These are phyloP conservation scores for Nissolia schottii DNA, from an alignment of 306 rosid species.

Conservation along the genomic window DNA sequence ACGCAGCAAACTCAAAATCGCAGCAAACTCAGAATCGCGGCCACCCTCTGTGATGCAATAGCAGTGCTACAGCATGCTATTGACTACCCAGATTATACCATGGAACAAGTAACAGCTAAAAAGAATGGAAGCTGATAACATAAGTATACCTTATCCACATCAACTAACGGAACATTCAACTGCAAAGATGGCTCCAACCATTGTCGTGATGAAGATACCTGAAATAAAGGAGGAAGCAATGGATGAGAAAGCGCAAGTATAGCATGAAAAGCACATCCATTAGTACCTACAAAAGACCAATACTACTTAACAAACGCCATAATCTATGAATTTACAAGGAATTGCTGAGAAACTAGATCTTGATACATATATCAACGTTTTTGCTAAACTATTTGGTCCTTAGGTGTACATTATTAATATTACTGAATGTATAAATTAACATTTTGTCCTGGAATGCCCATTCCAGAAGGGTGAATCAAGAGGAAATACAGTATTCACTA, in stretches of 20 bases:
- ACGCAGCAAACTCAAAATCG: too few relatives aligned
- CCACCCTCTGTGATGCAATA: too few relatives aligned
- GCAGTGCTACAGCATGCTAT: too few relatives aligned
- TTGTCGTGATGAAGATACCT: conserved; percentile 51
- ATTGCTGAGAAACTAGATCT: background rate
- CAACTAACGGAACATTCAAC: conserved; percentile 79
- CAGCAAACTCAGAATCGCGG: too few relatives aligned
- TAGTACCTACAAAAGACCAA: background rate
- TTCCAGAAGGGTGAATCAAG: background rate
- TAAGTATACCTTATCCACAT: conserved; percentile 79
- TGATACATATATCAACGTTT: background rate
- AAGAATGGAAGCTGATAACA: conserved; percentile 12
- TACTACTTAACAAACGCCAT: background rate
- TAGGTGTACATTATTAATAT: background rate
- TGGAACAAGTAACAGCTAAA: background rate
- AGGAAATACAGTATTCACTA: background rate
- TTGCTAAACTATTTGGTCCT: background rate
- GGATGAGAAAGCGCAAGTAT: background rate
- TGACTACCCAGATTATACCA: too few relatives aligned
- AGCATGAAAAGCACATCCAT: background rate
- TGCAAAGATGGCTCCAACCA: conserved; percentile 75
- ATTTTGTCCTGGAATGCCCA: background rate
- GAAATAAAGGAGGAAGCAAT: conserved; percentile 27
- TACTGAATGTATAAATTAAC: background rate
- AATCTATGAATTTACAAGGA: background rate